phyloP scores from a whole-genome alignment of 192 early-diverging fungal species.

The Coemansia asiatica region DNA sequence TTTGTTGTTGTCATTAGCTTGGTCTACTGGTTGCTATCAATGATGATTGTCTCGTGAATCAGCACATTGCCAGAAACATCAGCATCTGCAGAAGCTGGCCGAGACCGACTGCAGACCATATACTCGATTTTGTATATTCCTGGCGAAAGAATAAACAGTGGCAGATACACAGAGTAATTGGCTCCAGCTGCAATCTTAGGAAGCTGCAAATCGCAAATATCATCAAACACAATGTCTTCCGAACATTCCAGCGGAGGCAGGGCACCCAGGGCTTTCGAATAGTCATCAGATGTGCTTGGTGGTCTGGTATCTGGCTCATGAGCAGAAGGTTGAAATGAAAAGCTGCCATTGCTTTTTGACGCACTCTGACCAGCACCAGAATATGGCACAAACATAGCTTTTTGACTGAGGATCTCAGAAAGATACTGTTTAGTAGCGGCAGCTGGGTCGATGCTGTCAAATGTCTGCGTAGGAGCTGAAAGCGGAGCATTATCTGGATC shows the following conservation, averaged over 20 bases:
- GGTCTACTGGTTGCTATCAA: conserved; percentile 20
- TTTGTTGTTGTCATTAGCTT: neutral
- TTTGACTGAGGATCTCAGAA: too few relatives aligned
- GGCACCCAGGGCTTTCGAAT: neutral
- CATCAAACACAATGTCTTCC: conserved; percentile 32
- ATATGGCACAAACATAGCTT: neutral
- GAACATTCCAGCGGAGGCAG: neutral
- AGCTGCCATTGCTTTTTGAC: neutral
- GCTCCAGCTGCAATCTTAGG: conserved; percentile 19
- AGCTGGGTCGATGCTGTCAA: too few relatives aligned
- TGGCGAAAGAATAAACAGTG: conserved; percentile 23
- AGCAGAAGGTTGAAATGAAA: neutral
- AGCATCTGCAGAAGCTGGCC: neutral
- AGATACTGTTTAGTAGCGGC: too few relatives aligned
- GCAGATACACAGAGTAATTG: conserved; percentile 9
- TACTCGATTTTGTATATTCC: conserved; percentile 34
- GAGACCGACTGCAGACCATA: conserved; percentile 3
- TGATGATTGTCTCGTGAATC: conserved; percentile 17
- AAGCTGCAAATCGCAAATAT: conserved; percentile 20
- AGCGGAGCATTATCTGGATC: neutral
- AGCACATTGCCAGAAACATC: neutral
- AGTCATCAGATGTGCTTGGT: neutral
- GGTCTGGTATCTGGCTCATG: neutral
- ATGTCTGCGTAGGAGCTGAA: too few relatives aligned
- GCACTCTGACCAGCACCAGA: too few relatives aligned